Evolutionary conservation across 1,284 basidiomycete genomes (phyloP), one percentile per base, ranked within the genome.

Genomic region (Phellopilus nigrolimitatus): DNA sequence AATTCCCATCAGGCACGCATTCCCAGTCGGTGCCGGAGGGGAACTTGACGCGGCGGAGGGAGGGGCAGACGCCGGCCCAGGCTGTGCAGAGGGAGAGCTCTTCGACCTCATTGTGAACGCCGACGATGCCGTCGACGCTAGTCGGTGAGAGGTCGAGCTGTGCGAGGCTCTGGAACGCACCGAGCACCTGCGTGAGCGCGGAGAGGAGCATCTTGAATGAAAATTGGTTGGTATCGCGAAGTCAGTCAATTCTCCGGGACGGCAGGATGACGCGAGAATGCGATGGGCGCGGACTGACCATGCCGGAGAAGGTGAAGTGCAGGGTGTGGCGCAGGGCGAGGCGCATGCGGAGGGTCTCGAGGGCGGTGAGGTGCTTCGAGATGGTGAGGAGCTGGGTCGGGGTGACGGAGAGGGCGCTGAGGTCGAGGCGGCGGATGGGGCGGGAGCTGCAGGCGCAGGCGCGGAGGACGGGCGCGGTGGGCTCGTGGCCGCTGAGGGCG

Each of bases 261-360:
- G n/a, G n/a, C n/a, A n/a, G n/a, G n/a, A n/a, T n/a, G n/a, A n/a
- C n/a, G n/a, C n/a, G n/a, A n/a, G n/a, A n/a, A n/a, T n/a, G n/a
- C n/a, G n/a, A 34, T 21, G 6, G 49, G 47, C 40, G 31, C 19
- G 33, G 39, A 75, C 81, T 79, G 67, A 82, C 82, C 66, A 82
- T 80, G 44, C 82, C 81, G 21, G 77, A 76, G 52, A 82, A 69
- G 25, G 80, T 72, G 59, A 77, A 80, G 58, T 83, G 80, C 31
- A 83, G 69, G 1, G 80, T 83, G 59, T 83, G 80, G 40, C 80
- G 68, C 19, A 84, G 68, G n/a, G 81, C 80, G 42, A 84, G 73
- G 57, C 70, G 72, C 47, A 84, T 69, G 54, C 71, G 72, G 59
- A 84, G 68, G 36, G 64, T 68, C 61, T 78, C 72, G 42, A 84